Percentiles rank a stretch among this genome's conserved stretches.
phyloP scores from a whole-genome alignment of 305 asterid genomes.

The Solanum hybrid region DNA sequence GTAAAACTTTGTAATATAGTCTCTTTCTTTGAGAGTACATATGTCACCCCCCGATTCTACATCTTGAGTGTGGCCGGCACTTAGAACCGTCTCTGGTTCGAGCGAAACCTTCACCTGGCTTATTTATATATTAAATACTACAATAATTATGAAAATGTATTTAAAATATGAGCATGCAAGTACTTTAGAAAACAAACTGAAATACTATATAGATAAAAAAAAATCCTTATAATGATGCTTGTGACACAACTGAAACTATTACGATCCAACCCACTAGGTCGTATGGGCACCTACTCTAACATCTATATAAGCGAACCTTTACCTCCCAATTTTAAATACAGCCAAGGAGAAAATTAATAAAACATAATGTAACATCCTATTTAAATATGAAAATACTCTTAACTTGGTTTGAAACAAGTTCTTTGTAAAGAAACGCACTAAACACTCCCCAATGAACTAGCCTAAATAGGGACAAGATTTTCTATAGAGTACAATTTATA shows the following conservation, averaged over 20 bases:
- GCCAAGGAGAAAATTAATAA: too few relatives aligned
- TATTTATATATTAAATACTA: background rate
- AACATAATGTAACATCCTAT: background rate
- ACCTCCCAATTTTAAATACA: background rate
- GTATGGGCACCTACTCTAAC: background rate
- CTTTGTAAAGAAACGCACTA: background rate
- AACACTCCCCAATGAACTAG: background rate
- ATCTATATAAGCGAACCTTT: background rate
- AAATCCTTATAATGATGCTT: background rate
- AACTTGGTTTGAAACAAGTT: background rate
- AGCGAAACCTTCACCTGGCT: background rate
- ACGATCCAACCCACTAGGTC: background rate
- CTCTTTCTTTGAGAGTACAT: background rate
- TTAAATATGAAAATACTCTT: background rate
- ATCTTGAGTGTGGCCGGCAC: background rate
- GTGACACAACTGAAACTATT: background rate
- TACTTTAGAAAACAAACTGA: too few relatives aligned
- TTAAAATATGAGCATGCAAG: background rate
- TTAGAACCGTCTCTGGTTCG: background rate
- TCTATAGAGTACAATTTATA: too few relatives aligned
- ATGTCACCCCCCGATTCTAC: background rate
- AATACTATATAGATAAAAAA: background rate
- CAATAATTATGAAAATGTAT: background rate
- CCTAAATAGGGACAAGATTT: background rate
- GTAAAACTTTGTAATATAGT: background rate